phyloP scores from a whole-genome alignment of 331 rosid genomes.

The Malus hybrid region DNA sequence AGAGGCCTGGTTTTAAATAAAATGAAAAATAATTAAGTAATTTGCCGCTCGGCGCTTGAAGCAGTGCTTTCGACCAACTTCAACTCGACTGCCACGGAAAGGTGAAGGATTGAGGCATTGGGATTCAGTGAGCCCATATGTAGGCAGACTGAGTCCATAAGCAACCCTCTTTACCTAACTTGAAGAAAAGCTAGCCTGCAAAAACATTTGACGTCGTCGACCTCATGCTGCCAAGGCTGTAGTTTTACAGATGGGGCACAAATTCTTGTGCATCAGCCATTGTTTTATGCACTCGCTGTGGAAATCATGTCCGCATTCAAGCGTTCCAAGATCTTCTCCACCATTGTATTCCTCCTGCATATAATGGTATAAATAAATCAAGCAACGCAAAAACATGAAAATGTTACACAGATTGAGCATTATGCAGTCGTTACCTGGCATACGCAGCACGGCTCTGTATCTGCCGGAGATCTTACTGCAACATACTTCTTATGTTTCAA shows the following conservation, averaged over 20 bases:
- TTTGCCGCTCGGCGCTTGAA: slow-evolving; percentile 7
- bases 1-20: slow-evolving; percentile 34
- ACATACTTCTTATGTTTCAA: slow-evolving; percentile 51
- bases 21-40: slow-evolving; percentile 18
- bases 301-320: slow-evolving; percentile 81
- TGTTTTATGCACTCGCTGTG: slow-evolving; percentile 59
- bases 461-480: slow-evolving; percentile 35
- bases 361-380: slow-evolving; percentile 4
- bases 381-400: not conserved
- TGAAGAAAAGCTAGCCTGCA: slow-evolving; percentile 20
- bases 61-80: slow-evolving; percentile 20
- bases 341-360: slow-evolving; percentile 67
- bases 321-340: slow-evolving; percentile 54
- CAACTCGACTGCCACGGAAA: slow-evolving; percentile 12
- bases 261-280: slow-evolving; percentile 75
- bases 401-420: not conserved
- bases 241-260: slow-evolving; percentile 87
- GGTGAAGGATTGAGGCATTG: slow-evolving; percentile 6
- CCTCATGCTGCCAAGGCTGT: slow-evolving; percentile 62
- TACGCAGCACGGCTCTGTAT: slow-evolving; percentile 84
- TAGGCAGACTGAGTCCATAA: slow-evolving; percentile 18
- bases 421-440: slow-evolving; percentile 64
- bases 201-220: not conserved
- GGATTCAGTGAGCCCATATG: slow-evolving; percentile 22
- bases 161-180: slow-evolving; percentile 23